Conservation (phyloP, 257 asterid species). For the Fraxinus pennsylvanica region DNA sequence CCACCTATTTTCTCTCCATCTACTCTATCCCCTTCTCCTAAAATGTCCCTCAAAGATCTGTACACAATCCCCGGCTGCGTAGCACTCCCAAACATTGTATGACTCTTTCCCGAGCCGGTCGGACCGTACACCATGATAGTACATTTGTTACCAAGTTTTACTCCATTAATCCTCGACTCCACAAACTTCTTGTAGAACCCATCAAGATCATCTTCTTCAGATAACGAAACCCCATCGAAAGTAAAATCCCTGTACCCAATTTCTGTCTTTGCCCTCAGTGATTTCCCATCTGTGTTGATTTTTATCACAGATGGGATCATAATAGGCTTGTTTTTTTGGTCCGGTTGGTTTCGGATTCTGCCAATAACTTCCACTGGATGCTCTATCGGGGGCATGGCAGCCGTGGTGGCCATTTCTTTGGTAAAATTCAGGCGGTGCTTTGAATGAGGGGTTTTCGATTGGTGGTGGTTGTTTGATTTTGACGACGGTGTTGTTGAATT, state of each 20-base stretch:
- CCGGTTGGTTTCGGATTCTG: slow-evolving; percentile 74
- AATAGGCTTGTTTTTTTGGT: slow-evolving; percentile 40
- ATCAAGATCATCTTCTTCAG: slow-evolving; percentile 79
- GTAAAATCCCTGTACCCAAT: slow-evolving; percentile 79
- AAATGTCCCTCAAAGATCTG: slow-evolving; percentile 67
- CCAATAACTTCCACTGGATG: slow-evolving; percentile 95
- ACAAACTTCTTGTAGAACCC: slow-evolving; percentile 73
- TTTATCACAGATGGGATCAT: slow-evolving; percentile 46
- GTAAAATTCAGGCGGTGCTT: slow-evolving; percentile 59
- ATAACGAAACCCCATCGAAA: slow-evolving; percentile 77
- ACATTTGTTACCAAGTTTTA: slow-evolving; percentile 81
- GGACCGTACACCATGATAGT: slow-evolving; percentile 98
- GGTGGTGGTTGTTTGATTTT: slow-evolving; percentile 38
- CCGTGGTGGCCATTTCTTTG: slow-evolving; percentile 36
- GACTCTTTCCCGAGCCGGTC: slow-evolving; percentile 93
- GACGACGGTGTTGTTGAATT: slow-evolving; percentile 39
- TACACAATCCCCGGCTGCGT: slow-evolving; percentile 87
- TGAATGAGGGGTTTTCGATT: slow-evolving; percentile 62
- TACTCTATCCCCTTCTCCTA: slow-evolving; percentile 59
- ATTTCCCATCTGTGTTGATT: slow-evolving; percentile 49
- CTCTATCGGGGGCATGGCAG: slow-evolving; percentile 47
- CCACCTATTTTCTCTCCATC: slow-evolving; percentile 46
- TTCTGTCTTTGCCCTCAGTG: slow-evolving; percentile 70
- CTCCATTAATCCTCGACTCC: slow-evolving; percentile 71
- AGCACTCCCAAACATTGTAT: slow-evolving; percentile 85